Evolutionary conservation across 306 rosid species (phyloP), one percentile per base, ranked within the genome.

Genomic region (Ochetophila trinervis): DNA sequence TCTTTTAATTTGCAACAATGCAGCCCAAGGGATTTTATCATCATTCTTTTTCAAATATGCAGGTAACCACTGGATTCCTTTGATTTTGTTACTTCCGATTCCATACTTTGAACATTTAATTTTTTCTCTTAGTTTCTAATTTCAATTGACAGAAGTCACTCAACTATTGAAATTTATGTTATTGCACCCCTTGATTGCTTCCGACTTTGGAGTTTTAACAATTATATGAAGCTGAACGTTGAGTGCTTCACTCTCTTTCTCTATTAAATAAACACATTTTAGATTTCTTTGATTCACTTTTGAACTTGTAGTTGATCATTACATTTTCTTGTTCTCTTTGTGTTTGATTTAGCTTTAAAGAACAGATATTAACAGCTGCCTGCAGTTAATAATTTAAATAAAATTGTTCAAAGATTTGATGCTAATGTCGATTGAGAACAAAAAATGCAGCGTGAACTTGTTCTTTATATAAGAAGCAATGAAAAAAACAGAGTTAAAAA

Each of bases 11-110:
- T 95, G 89, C 60, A 94, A 94, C 78, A 94, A 94, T 74, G 97
- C 99, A 20, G 97, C 97, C 37, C 99, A 94, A 80, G 99, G 99
- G 78, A 90, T 94, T 74, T 69, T 94, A 70, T 90, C 99, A 35
- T 94, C 99, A 21, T 94, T 94, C 81, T 94, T 94, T 84, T 94
- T 94, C 87, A 90, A 94, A 88, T 94, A 94, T 75, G 99, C 99
- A 76, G 99, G 99, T 67, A 32, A 57, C 19, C 52, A 17, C 47
- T 50, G 17, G 9, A 53, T 51, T 19, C 11, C 56, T 11, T 64
- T 18, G 45, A 40, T 23, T 10, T 65, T 20, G 32, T 49, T 23
- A 4, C 9, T 50, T 10, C 8, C 4, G 21, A 12, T 50, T 19
- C 18, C 21, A 17, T 6, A 13, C 16, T 49, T 49, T 58, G 63